Conservation (phyloP, 768 basidiomycete genomes). For the Boletus rex-veris region DNA sequence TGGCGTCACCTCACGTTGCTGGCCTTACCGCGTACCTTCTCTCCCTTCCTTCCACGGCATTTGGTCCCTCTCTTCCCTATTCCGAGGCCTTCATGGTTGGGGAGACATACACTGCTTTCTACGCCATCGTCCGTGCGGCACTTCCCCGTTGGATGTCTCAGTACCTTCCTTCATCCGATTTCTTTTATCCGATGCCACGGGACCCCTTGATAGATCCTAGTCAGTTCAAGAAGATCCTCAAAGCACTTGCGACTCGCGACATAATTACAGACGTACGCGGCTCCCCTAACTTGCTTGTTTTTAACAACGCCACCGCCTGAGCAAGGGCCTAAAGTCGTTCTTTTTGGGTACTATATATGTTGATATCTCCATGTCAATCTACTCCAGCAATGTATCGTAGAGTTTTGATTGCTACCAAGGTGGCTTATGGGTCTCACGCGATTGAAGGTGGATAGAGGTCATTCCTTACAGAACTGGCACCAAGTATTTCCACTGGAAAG, state of each 20-base stretch:
- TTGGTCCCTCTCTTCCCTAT: constrained; percentile 48
- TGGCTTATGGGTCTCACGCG: too few relatives aligned
- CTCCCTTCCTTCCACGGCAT: constrained; percentile 68
- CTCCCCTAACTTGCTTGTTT: constrained; percentile 72
- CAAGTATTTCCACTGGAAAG: too few relatives aligned
- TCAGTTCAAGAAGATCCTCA: constrained; percentile 74
- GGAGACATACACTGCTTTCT: constrained; percentile 44
- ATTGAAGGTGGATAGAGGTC: too few relatives aligned
- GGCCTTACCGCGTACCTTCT: constrained; percentile 91
- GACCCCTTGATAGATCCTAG: constrained; percentile 53
- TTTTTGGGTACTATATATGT: not conserved
- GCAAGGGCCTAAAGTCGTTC: not conserved
- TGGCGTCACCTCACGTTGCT: constrained; percentile 92
- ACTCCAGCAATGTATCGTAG: constrained; percentile 13
- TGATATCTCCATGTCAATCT: not conserved
- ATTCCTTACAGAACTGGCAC: too few relatives aligned
- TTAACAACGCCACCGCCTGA: constrained; percentile 67
- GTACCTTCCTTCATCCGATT: constrained; percentile 52
- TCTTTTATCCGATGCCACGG: constrained; percentile 44
- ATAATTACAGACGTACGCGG: constrained; percentile 47
- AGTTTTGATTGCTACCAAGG: not conserved
- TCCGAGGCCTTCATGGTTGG: constrained; percentile 33
- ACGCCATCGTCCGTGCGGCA: constrained; percentile 50
- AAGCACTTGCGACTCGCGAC: constrained; percentile 53
- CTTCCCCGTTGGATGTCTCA: constrained; percentile 57